These are phyloP conservation scores for Penicillium hesseltinei DNA, from an alignment of 2,329 filamentous ascomycete species.

Conservation along the genomic window DNA sequence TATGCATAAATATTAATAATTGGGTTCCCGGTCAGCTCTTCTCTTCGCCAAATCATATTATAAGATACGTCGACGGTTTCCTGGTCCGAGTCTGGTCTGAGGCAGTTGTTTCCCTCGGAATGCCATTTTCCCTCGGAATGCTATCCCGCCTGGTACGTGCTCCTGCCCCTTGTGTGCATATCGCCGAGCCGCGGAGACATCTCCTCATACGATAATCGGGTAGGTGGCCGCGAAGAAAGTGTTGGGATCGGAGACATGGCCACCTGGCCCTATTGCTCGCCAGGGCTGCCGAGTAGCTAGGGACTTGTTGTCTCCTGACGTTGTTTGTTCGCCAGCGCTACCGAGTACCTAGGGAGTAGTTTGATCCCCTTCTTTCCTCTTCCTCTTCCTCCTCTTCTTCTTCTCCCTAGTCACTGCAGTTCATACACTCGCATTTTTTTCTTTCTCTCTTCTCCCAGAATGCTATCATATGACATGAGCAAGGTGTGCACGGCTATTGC, in stretches of 20 bases:
- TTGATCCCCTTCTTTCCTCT: background rate
- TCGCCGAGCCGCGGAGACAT: background rate
- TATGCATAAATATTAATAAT: slow-evolving; percentile 9
- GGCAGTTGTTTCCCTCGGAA: background rate
- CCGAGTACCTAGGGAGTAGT: background rate
- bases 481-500: background rate
- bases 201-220: background rate
- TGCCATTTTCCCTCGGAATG: background rate
- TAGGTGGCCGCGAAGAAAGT: background rate
- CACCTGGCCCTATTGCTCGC: background rate
- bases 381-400: background rate
- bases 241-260: background rate
- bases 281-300: background rate
- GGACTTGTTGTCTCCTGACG: background rate
- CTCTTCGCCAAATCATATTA: background rate
- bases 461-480: background rate
- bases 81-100: background rate
- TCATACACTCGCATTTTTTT: background rate
- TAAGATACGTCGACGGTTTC: background rate
- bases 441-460: background rate
- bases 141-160: background rate
- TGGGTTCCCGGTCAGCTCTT: background rate
- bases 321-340: background rate
- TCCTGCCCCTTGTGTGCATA: background rate
- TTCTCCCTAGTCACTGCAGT: background rate